Evolutionary conservation across 2,329 filamentous ascomycete species (phyloP).

Genomic region (Fusarium pseudonygamai): DNA sequence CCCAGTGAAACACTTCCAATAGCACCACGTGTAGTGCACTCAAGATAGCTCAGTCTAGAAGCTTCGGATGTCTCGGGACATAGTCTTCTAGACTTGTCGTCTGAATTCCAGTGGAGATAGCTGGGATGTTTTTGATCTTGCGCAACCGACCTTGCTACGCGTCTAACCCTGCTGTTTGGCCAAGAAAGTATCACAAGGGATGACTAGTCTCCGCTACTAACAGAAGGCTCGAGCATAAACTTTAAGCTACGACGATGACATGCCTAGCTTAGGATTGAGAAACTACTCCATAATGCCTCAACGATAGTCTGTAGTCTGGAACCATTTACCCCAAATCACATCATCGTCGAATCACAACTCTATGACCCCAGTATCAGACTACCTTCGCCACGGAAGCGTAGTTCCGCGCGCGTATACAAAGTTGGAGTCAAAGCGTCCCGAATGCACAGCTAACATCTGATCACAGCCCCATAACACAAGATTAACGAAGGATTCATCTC

Average conservation of each 20-base stretch:
- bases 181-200: background rate
- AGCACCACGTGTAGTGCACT: background rate
- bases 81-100: background rate
- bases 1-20: background rate
- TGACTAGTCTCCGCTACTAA: background rate
- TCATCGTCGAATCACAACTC: background rate
- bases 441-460: background rate
- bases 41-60: background rate
- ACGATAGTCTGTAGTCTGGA: background rate
- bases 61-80: background rate
- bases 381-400: background rate
- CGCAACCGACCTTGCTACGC: too few relatives aligned
- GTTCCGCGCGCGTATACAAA: background rate
- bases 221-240: background rate
- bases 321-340: background rate
- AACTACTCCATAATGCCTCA: background rate
- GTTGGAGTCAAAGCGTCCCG: background rate
- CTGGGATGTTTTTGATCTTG: background rate
- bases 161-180: background rate
- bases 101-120: background rate
- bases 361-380: background rate
- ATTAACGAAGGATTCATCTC: conserved; percentile 22
- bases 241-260: background rate
- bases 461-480: conserved; percentile 21
- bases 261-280: background rate